Evolutionary conservation across 768 basidiomycete genomes (phyloP), one percentile per base, ranked within the genome.

Genomic region (Cyclocybe aegerita): DNA sequence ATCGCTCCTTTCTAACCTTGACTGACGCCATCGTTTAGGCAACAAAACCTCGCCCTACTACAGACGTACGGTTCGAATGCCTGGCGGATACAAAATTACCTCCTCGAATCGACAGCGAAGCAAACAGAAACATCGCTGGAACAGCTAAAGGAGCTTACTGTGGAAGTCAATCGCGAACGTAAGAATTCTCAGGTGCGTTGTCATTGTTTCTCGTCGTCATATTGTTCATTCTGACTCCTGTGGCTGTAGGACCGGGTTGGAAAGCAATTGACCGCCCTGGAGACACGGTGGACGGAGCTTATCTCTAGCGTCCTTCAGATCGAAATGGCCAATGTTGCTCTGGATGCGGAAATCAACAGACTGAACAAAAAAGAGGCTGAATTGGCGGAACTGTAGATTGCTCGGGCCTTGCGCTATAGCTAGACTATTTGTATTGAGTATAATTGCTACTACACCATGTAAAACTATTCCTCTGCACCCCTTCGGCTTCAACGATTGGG

Each of bases 221-320:
- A 6, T 11, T 50, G 15, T 38, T 44, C 4, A 45, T 46, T 15
- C 11, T 36, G 12, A 42, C 49, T 46, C 37, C 35, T 39, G 48
- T 31, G 41, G 41, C 32, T 39, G 31, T 40, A 98, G 89, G 90
- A 88, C 39, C 81, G 77, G 7, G 72, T 86, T 14, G 94, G 94
- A 46, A 76, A 81, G 44, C 90, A 94, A 60, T 72, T 98, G 51
- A 88, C 83, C 29, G 73, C 82, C 7, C 71, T 97, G 52, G 94
- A 98, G 69, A 88, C 82, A 34, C 79, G 86, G 54, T 98, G 95
- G 95, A 95, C 92, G 15, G 91, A 94, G 69, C 75, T 98, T 41
- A 86, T 98, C 49, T 93, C 92, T 47, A 88, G 71, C 60, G 88
- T 95, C 39, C 71, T 98, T 51, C 95, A 98, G 70, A 88, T 97